Conservation (phyloP, 768 basidiomycete genomes). For the Rossbeevera mucosa region DNA sequence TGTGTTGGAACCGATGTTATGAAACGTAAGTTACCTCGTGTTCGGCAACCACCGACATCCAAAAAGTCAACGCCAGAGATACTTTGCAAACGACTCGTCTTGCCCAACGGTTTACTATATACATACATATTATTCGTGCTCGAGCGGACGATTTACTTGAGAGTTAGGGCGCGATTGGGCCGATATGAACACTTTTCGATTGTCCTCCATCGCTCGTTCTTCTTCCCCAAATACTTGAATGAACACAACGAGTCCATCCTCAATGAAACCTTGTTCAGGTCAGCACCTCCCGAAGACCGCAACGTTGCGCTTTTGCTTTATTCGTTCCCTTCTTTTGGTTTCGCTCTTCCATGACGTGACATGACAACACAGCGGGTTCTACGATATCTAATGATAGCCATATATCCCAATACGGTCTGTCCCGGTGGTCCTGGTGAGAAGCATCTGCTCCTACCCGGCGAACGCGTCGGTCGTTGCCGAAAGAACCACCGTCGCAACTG, state of each 20-base stretch:
- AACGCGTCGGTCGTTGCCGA: slow-evolving; percentile 18
- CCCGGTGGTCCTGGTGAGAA: slow-evolving; percentile 3
- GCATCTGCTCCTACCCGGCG: neutral
- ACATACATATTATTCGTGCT: too few relatives aligned
- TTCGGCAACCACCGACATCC: too few relatives aligned
- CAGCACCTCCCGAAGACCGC: neutral
- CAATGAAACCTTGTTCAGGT: slow-evolving; percentile 2
- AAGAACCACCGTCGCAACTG: neutral
- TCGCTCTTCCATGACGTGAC: neutral
- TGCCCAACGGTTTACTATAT: too few relatives aligned
- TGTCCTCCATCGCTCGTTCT: neutral
- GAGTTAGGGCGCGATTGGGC: slow-evolving; percentile 11
- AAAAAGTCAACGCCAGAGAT: too few relatives aligned
- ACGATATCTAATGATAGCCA: slow-evolving; percentile 11
- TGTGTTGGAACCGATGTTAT: too few relatives aligned
- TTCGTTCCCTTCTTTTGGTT: neutral
- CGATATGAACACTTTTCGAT: slow-evolving; percentile 4
- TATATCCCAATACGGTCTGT: slow-evolving; percentile 12
- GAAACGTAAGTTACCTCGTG: too few relatives aligned
- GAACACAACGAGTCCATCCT: neutral
- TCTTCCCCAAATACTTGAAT: neutral
- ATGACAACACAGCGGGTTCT: neutral
- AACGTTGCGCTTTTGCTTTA: neutral
- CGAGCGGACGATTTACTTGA: too few relatives aligned
- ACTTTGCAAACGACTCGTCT: too few relatives aligned